These are phyloP conservation scores for Lachnellula arida DNA, from an alignment of 2,329 filamentous ascomycete genomes.

Conservation along the genomic window DNA sequence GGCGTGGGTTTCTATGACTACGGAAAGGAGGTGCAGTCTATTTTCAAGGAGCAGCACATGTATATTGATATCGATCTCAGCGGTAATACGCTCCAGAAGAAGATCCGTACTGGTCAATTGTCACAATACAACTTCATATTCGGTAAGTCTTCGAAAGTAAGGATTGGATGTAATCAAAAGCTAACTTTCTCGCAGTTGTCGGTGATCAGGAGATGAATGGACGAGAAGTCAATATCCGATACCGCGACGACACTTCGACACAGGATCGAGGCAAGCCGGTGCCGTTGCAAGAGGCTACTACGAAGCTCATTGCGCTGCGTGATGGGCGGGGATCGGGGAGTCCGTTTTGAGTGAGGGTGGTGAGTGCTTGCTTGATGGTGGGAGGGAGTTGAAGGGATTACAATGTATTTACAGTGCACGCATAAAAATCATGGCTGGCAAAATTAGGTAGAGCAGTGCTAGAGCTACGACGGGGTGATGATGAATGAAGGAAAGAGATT, in stretches of 20 bases:
- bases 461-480: too few species aligned
- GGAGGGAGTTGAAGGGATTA: not conserved
- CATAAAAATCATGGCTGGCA: not conserved
- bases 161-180: not conserved
- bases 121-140: conserved; percentile 83
- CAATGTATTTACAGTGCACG: not conserved
- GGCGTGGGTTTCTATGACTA: conserved; percentile 69
- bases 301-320: conserved; percentile 50
- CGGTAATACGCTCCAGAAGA: conserved; percentile 83
- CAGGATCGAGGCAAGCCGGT: conserved; percentile 58
- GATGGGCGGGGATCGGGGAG: conserved; percentile 39
- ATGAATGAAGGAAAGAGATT: too few species aligned
- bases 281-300: conserved; percentile 50
- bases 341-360: conserved; percentile 32
- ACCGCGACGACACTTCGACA: conserved; percentile 57
- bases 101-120: conserved; percentile 77
- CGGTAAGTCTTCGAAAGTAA: conserved; percentile 41
- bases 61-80: conserved; percentile 67
- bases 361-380: conserved; percentile 1
- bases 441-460: too few species aligned
- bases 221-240: conserved; percentile 58
- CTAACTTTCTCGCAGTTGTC: conserved; percentile 43
- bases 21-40: conserved; percentile 65
- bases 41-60: conserved; percentile 64
- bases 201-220: conserved; percentile 58